Conservation (phyloP, 495 filamentous ascomycete genomes). For the Penicillium verhagenii region DNA sequence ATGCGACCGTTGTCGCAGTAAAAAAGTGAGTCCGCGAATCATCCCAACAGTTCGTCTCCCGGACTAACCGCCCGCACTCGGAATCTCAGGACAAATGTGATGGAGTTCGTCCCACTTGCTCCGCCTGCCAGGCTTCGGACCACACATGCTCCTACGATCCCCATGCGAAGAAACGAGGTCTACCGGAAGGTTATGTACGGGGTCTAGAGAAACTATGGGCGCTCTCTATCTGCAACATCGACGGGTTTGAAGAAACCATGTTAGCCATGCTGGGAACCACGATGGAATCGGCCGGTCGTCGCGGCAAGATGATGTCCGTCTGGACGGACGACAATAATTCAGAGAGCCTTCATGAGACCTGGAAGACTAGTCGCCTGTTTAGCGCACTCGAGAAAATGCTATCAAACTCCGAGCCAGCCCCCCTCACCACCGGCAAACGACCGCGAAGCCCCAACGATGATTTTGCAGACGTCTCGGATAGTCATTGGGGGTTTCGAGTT, state of each 20-base stretch:
- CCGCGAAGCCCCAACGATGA: constrained; percentile 37
- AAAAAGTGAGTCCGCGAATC: constrained; percentile 41
- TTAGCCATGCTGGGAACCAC: constrained; percentile 42
- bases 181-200: constrained; percentile 50
- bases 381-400: constrained; percentile 55
- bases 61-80: not conserved
- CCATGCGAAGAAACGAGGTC: constrained; percentile 66
- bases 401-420: constrained; percentile 35
- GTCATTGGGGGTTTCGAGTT: constrained; percentile 40
- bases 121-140: constrained; percentile 59
- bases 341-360: constrained; percentile 55
- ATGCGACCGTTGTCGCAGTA: constrained; percentile 68
- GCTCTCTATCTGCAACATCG: constrained; percentile 46
- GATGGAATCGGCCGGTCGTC: constrained; percentile 32
- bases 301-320: constrained; percentile 35
- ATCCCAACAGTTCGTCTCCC: not conserved
- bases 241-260: constrained; percentile 51
- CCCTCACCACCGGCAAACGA: constrained; percentile 33
- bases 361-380: constrained; percentile 56
- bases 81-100: constrained; percentile 64
- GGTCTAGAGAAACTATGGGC: constrained; percentile 48
- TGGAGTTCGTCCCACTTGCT: constrained; percentile 61
- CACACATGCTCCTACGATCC: constrained; percentile 66
- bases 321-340: constrained; percentile 52
- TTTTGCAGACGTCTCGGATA: constrained; percentile 4